Evolutionary conservation across 768 basidiomycete species (phyloP), one percentile per base, ranked within the genome.

Genomic region (Mycena vitilis): DNA sequence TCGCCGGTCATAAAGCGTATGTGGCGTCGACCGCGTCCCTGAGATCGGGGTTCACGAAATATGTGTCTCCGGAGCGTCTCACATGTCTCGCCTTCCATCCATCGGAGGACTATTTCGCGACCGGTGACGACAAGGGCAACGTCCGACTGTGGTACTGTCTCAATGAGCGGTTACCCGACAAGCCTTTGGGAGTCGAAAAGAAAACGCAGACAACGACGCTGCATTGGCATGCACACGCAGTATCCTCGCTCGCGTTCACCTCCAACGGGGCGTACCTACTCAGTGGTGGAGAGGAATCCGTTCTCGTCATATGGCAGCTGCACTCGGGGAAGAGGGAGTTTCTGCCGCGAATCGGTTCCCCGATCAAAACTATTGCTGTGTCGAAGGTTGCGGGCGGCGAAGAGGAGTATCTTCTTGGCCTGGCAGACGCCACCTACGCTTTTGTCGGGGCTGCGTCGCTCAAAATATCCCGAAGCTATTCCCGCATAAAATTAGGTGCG

Each of bases 211-310:
- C 95, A 0, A 91, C 94, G 4, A 87, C 89, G 6, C 80, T 98
- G 59, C 97, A 98, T 79, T 99, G 98, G 98, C 98, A 99, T 76
- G 93, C 97, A 3, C 97, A 99, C 77, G 88, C 95, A 5, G 94
- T 99, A 20, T 90, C 93, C 4, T 91, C 95, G 1, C 77, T 99
- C 34, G 84, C 90, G 0, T 99, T 99, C 78, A 94, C 95, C 0
- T 80, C 90, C 15, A 96, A 97, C 71, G 98, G 98, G 15, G 92
- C 95, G 10, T 97, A 98, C 77, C 80, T 99, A 20, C 80, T 99
- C 55, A 96, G 94, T 68, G 97, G 95, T 69, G 98, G 98, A 52
- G 95, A 98, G 78, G 98, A 99, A 78, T 88, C 93, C 38, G 97
- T 98, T 12, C 80, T 99, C n/a, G 96, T 99, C 45, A 91, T 97